Base-by-base conservation (phyloP, 2,329 filamentous ascomycete species). In the Phaeosphaeria sp. region DNA sequence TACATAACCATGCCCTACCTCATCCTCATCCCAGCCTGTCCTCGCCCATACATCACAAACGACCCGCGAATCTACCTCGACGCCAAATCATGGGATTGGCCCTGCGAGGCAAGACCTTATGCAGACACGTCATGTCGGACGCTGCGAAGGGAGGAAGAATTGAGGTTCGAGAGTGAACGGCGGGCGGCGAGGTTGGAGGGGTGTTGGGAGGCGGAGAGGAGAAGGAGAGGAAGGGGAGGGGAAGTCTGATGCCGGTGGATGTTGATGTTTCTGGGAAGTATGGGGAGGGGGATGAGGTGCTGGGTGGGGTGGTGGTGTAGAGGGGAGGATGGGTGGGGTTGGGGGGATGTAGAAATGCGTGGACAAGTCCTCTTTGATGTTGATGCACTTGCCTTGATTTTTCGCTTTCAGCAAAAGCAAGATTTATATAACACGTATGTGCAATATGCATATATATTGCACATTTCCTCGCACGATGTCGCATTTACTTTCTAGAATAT, bases 61-160 rank as follows among this genome's bases (percentile, higher is more conserved):
- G 59, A 68, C 44, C 59, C 61, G 1, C 52, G 36, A n/a, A 66
- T 71, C 42, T 68, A 60, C 51, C 58, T 71, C 22, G 65, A 69
- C 46, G 44, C 49, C 22, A 56, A 53, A 11, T 36, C 53, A 1
- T 68, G 62, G 55, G 54, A 61, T 17, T 68, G 65, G 61, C 21
- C 46, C 2, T 60, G 57, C 56, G 61, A 68, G 46, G 63, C 65
- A n/a, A 59, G 62, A 7, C 64, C 58, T 6, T 65, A 59, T 47
- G 48, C 55, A 45, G 59, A 66, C 45, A 27, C 59, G 3, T 64
- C 59, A 48, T 68, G 60, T 57, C 60, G 59, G 52, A 48, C 50
- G 2, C 20, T 61, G 7, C 59, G 61, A 22, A 53, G 55, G 48
- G 44, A 64, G 40, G 60, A 66, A 49, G 53, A 61, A n/a, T 36